Base-by-base conservation (phyloP, 192 early-diverging fungal genomes). In the Coemansia asiatica region DNA sequence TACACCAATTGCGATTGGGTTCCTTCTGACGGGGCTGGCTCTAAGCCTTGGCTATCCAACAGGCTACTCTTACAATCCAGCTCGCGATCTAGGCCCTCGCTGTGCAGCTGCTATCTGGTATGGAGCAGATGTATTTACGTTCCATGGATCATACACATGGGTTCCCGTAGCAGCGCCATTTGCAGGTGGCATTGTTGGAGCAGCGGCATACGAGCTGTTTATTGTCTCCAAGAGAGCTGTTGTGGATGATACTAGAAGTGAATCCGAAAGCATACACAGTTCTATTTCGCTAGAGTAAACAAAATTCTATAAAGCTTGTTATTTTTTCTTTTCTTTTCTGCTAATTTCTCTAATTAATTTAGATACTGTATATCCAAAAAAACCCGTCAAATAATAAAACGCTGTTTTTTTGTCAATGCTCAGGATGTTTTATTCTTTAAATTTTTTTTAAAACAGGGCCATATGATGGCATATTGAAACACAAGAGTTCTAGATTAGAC, bases 71-170 rank as follows among this genome's bases (percentile, higher is more conserved):
- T 77, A 90, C 53, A 93, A 93, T 56, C 89, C 88, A 22, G 91
- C 91, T 1, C 85, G 91, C 63, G 91, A 93, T 68, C 76, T 91
- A 56, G 91, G 89, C 12, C 90, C 90, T 16, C 89, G 91, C 49
- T 72, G 87, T 29, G 89, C 88, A 29, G 84, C 88, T 12, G 73
- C 84, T 12, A 71, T 89, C 62, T 90, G 85, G 84, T 93, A 88
- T 74, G 89, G 90, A 15, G 33, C 76, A 13, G 79, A 66, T 7
- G 88, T 87, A 15, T 93, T 93, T 69, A 81, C 85, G 10, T 79
- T 75, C 40, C 70, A 83, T 59, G 68, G 84, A n/a, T 88, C 83
- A 60, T 93, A 91, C 70, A 84, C 84, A 19, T 90, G 87, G 83
- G 84, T 91, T 21, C 91, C 91, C 2, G 76, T 92, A 5, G 81